phyloP scores from a whole-genome alignment of 257 asterid genomes.

The Linderniella brevidens region DNA sequence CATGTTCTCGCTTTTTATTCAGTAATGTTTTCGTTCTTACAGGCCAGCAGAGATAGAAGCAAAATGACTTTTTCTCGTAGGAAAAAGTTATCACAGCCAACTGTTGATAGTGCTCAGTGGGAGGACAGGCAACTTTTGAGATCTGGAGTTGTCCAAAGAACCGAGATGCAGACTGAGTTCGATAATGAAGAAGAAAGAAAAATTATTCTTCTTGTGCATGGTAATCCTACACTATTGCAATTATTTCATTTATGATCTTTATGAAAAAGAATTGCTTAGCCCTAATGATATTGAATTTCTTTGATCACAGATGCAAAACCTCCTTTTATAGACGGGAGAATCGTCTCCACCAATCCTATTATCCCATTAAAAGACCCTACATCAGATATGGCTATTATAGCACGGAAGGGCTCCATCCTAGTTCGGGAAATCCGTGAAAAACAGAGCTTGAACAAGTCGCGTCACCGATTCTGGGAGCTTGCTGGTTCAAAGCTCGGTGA shows the following conservation, averaged over 20 bases:
- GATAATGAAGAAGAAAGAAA: constrained; percentile 90
- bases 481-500: constrained; percentile 95
- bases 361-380: constrained; percentile 96
- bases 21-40: background rate
- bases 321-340: constrained; percentile 60
- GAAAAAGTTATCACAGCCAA: constrained; percentile 82
- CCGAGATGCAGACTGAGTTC: constrained; percentile 90
- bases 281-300: constrained; percentile 12
- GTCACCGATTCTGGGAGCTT: constrained; percentile 98
- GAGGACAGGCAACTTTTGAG: constrained; percentile 90
- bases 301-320: constrained; percentile 72
- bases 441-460: constrained; percentile 82
- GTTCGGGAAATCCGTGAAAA: constrained; percentile 90
- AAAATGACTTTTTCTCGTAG: constrained; percentile 91
- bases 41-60: constrained; percentile 89
- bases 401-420: constrained; percentile 80
- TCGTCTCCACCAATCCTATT: constrained; percentile 12
- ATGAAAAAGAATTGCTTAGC: background rate
- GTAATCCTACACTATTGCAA: background rate
- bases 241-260: background rate
- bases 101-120: constrained; percentile 99
- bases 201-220: constrained; percentile 71
- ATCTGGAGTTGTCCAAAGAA: constrained; percentile 93
- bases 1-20: background rate
- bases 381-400: constrained; percentile 96